phyloP scores from a whole-genome alignment of 176 grass and related monocot genomes.

The Stipa capillata region DNA sequence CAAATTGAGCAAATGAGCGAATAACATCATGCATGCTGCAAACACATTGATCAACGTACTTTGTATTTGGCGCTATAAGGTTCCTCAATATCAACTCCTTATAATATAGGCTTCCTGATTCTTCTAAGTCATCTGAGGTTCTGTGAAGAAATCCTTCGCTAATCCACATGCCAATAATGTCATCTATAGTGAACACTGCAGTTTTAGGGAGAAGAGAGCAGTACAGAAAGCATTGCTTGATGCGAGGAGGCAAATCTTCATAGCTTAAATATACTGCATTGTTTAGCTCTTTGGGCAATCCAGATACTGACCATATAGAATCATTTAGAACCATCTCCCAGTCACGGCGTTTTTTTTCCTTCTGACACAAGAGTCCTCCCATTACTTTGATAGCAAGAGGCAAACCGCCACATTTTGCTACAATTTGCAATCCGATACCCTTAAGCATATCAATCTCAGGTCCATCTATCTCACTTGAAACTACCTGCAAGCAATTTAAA shows the following conservation, averaged over 20 bases:
- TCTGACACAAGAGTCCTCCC: constrained; percentile 26
- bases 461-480: neutral
- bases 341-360: rapidly evolving
- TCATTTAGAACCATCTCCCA: constrained; percentile 23
- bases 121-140: neutral
- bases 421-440: constrained; percentile 19
- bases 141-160: constrained; percentile 11
- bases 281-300: constrained; percentile 12
- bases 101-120: neutral
- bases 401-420: constrained; percentile 38
- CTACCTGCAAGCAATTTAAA: neutral
- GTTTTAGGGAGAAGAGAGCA: constrained; percentile 32
- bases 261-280: constrained; percentile 14
- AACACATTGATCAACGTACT: rapidly evolving
- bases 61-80: neutral
- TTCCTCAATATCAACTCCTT: constrained; percentile 26
- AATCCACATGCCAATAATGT: constrained; percentile 19
- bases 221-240: constrained; percentile 32
- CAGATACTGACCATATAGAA: neutral
- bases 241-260: neutral
- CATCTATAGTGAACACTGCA: rapidly evolving
- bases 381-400: constrained; percentile 40
- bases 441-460: neutral
- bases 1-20: constrained; percentile 7
- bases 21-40: constrained; percentile 38